phyloP scores from a whole-genome alignment of 306 rosid genomes.

The Quercus alba region DNA sequence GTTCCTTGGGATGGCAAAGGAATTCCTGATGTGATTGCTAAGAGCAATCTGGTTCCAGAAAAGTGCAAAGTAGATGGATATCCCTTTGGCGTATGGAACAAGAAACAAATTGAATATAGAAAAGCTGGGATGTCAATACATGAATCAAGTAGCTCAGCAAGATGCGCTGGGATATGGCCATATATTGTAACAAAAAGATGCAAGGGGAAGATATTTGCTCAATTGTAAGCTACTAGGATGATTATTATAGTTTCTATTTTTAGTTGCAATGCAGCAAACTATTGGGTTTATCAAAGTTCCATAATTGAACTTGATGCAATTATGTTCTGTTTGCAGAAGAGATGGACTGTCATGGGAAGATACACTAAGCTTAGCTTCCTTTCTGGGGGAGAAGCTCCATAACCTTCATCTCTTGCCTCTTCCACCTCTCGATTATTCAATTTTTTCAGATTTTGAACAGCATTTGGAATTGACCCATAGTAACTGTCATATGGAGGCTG shows the following conservation, averaged over 20 bases:
- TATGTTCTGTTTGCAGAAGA: conserved; percentile 57
- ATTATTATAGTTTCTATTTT: conserved; percentile 5
- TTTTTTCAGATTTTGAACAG: conserved; percentile 32
- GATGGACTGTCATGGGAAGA: conserved; percentile 63
- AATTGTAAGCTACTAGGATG: conserved; percentile 56
- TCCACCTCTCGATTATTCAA: conserved; percentile 51
- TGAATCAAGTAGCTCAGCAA: conserved; percentile 26
- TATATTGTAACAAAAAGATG: conserved; percentile 75
- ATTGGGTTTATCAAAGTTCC: conserved; percentile 17
- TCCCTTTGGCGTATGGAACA: conserved; percentile 80
- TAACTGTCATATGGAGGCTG: conserved; percentile 27
- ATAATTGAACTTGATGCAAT: conserved; percentile 17
- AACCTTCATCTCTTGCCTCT: conserved; percentile 83
- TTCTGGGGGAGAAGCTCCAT: conserved; percentile 77
- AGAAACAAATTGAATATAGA: conserved; percentile 58
- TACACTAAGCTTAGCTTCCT: conserved; percentile 65
- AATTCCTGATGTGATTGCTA: conserved; percentile 59
- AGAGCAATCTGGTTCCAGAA: conserved; percentile 46
- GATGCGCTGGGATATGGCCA: conserved; percentile 70
- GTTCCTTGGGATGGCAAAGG: conserved; percentile 82
- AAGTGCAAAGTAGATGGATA: conserved; percentile 36
- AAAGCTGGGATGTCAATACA: conserved; percentile 48
- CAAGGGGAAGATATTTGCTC: conserved; percentile 76
- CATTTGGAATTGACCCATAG: conserved; percentile 26
- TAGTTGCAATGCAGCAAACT: conserved; percentile 4